Conservation (phyloP, 768 basidiomycete genomes). For the Candolleomyces eurysporus region DNA sequence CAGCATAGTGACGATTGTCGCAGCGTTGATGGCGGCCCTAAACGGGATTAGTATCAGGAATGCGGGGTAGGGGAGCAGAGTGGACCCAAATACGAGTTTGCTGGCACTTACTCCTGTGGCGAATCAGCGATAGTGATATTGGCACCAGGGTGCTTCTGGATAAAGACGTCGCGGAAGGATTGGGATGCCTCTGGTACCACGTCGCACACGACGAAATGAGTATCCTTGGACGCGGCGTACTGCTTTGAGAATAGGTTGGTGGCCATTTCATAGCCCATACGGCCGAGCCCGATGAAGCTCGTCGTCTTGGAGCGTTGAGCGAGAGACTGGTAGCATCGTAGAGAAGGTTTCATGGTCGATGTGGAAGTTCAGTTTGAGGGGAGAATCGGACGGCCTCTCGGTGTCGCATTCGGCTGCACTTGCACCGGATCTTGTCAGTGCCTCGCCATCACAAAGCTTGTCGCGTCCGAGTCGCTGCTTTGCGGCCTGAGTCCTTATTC, state of each 20-base stretch:
- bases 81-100: not conserved
- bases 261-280: constrained; percentile 88
- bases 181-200: constrained; percentile 57
- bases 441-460: not conserved
- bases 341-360: constrained; percentile 49
- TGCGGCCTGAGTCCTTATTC: too few species aligned
- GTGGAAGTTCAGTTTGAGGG: too few species aligned
- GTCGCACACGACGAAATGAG: constrained; percentile 78
- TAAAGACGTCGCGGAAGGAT: constrained; percentile 56
- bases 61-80: not conserved
- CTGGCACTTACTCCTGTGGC: constrained; percentile 68
- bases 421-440: not conserved
- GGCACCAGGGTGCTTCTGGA: constrained; percentile 55
- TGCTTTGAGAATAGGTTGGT: constrained; percentile 81
- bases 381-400: not conserved
- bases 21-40: constrained; percentile 64
- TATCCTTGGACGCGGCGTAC: constrained; percentile 47
- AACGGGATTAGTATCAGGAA: not conserved
- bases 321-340: constrained; percentile 39
- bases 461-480: too few species aligned
- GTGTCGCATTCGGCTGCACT: not conserved
- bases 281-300: constrained; percentile 83
- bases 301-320: constrained; percentile 50
- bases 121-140: constrained; percentile 55
- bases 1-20: constrained; percentile 83